These are phyloP conservation scores for Scutellaria minor DNA, from an alignment of 257 asterid species.

Conservation along the genomic window DNA sequence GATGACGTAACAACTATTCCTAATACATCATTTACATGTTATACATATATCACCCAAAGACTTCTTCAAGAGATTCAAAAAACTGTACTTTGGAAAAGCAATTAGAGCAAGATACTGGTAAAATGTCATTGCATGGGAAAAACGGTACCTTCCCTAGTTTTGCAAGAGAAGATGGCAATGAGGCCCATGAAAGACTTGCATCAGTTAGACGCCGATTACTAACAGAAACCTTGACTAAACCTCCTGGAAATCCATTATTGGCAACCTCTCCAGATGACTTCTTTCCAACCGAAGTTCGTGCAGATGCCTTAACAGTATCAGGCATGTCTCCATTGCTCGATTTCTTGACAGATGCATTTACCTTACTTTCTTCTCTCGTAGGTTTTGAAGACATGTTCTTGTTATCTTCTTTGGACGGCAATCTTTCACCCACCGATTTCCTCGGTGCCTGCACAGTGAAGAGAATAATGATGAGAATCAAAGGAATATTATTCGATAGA, in stretches of 20 bases:
- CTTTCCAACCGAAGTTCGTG: slow-evolving; percentile 57
- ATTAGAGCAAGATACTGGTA: slow-evolving; percentile 19
- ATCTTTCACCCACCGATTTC: slow-evolving; percentile 70
- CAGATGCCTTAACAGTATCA: slow-evolving; percentile 53
- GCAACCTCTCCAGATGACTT: slow-evolving; percentile 60
- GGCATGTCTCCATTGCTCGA: slow-evolving; percentile 51
- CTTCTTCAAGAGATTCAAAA: slow-evolving; percentile 5
- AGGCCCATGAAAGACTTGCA: slow-evolving; percentile 77
- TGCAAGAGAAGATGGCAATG: slow-evolving; percentile 81
- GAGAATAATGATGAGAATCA: slow-evolving; percentile 28
- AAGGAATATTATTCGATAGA: slow-evolving; percentile 26
- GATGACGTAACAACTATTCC: slow-evolving; percentile 11
- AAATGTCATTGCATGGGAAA: slow-evolving; percentile 24
- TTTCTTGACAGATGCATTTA: slow-evolving; percentile 52
- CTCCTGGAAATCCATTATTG: slow-evolving; percentile 67
- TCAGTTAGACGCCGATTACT: slow-evolving; percentile 66
- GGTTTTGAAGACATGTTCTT: slow-evolving; percentile 54
- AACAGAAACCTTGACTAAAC: slow-evolving; percentile 74
- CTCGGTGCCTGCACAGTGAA: slow-evolving; percentile 65
- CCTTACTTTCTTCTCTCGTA: slow-evolving; percentile 59
- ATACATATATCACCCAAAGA: neutral
- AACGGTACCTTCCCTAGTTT: slow-evolving; percentile 84
- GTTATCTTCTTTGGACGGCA: slow-evolving; percentile 63
- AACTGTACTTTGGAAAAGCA: neutral
- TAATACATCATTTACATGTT: neutral